A percentile compares a stretch with the other conserved stretches of the same genome.
Conservation (phyloP, 2,329 filamentous ascomycete genomes). For the Daldinia sp. region DNA sequence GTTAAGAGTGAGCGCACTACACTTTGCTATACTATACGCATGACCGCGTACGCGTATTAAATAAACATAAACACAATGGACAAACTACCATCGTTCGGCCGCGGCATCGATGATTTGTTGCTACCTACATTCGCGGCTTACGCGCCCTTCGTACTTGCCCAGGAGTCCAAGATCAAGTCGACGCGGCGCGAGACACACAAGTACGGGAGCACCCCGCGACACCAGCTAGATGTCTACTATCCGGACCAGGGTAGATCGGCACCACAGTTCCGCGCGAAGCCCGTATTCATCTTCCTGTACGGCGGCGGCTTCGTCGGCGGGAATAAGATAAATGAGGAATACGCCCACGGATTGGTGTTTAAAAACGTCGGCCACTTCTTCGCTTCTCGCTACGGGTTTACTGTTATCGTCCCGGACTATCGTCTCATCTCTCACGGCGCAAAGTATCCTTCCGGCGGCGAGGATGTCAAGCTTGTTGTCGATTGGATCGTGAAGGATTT, state of each 20-base stretch:
- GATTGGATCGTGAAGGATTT: conserved; percentile 47
- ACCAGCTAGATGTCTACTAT: conserved; percentile 52
- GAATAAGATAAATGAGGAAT: conserved; percentile 43
- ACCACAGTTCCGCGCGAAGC: conserved; percentile 29
- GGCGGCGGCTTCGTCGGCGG: conserved; percentile 49
- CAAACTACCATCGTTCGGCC: conserved; percentile 33
- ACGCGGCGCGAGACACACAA: conserved; percentile 43
- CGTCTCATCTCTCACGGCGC: conserved; percentile 51
- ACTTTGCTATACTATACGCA: not conserved
- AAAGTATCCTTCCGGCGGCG: conserved; percentile 51
- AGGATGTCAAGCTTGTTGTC: conserved; percentile 49
- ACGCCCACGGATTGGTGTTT: conserved; percentile 44
- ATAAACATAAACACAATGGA: conserved; percentile 38
- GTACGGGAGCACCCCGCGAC: conserved; percentile 49
- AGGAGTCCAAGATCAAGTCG: conserved; percentile 41
- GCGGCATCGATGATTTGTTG: conserved; percentile 33
- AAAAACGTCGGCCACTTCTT: conserved; percentile 52
- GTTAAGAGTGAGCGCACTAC: no score
- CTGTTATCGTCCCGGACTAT: conserved; percentile 51
- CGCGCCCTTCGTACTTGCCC: conserved; percentile 36
- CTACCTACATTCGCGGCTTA: conserved; percentile 42
- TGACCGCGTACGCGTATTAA: not conserved
- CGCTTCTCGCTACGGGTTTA: conserved; percentile 47
- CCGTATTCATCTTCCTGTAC: conserved; percentile 47
- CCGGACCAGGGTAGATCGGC: conserved; percentile 24